Percentiles rank a stretch among this genome's conserved stretches.
Conservation (phyloP, 495 filamentous ascomycete species). For the Talaromyces thailandensis region DNA sequence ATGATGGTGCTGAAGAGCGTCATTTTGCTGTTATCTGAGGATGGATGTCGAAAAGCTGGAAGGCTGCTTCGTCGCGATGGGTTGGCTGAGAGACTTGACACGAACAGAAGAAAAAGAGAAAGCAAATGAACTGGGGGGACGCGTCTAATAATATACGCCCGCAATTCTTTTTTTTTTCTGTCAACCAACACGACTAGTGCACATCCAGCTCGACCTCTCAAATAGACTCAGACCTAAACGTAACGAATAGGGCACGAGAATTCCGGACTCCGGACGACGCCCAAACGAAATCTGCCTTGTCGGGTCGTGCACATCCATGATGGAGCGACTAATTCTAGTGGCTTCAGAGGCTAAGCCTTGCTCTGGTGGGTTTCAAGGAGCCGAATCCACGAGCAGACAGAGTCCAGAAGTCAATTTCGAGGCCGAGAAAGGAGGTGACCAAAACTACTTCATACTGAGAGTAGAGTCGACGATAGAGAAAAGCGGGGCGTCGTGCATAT, state of each 20-base stretch:
- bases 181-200: not conserved
- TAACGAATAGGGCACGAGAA: not conserved
- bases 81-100: not conserved
- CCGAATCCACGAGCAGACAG: not conserved
- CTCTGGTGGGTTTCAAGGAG: not conserved
- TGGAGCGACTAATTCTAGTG: not conserved
- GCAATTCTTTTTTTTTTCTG: not conserved
- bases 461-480: not conserved
- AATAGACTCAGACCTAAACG: not conserved
- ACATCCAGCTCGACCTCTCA: not conserved
- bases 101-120: not conserved
- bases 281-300: constrained; percentile 1
- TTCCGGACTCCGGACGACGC: not conserved
- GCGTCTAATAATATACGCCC: not conserved
- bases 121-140: not conserved
- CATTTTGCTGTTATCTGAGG: constrained; percentile 11
- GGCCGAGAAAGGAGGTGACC: not conserved
- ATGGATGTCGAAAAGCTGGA: not conserved
- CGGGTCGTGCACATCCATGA: not conserved
- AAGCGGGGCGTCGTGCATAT: not conserved
- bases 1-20: constrained; percentile 18
- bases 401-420: not conserved
- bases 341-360: not conserved
- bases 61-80: not conserved
- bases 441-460: too few species aligned